Percentiles rank a stretch among this genome's conserved stretches.
phyloP scores from a whole-genome alignment of 2,329 filamentous ascomycete species.

The Sclerotinia sclerotiorum region DNA sequence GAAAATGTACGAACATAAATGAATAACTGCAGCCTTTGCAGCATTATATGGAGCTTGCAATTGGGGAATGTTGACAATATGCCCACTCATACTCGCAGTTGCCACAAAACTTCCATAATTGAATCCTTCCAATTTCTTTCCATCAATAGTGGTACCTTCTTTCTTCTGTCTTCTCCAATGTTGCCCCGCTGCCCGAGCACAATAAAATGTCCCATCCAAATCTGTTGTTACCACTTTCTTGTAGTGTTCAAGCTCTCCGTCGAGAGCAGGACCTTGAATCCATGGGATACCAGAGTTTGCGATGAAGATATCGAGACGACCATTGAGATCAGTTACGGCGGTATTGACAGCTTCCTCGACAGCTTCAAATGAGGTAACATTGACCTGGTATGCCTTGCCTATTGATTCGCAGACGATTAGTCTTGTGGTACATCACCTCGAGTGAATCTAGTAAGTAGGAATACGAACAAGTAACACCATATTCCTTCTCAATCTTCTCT shows the following conservation, averaged over 20 bases:
- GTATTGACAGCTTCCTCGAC: slow-evolving; percentile 46
- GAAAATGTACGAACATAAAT: slow-evolving; percentile 50
- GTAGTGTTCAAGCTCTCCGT: slow-evolving; percentile 64
- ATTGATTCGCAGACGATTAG: slow-evolving; percentile 22
- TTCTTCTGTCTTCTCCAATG: slow-evolving; percentile 71
- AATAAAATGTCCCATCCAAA: slow-evolving; percentile 76
- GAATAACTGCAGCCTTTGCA: slow-evolving; percentile 64
- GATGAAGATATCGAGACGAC: slow-evolving; percentile 74
- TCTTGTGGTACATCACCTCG: background rate
- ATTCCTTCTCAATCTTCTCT: slow-evolving; percentile 61
- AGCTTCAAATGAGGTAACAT: slow-evolving; percentile 53
- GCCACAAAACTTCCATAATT: slow-evolving; percentile 70
- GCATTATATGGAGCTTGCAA: slow-evolving; percentile 72
- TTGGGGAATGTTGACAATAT: slow-evolving; percentile 76
- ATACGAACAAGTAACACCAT: slow-evolving; percentile 64
- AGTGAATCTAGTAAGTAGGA: background rate
- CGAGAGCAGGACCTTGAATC: slow-evolving; percentile 66
- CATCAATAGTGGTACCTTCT: slow-evolving; percentile 62
- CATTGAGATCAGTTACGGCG: slow-evolving; percentile 64
- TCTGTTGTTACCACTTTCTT: slow-evolving; percentile 68
- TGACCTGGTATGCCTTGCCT: slow-evolving; percentile 63
- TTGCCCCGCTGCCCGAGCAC: slow-evolving; percentile 65
- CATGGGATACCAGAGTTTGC: slow-evolving; percentile 77
- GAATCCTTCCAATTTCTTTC: slow-evolving; percentile 60
- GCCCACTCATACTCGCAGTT: slow-evolving; percentile 76